Percentiles rank a stretch among this genome's conserved stretches.
Conservation (phyloP, 2,329 filamentous ascomycete species). For the Trichoderma asperellum region DNA sequence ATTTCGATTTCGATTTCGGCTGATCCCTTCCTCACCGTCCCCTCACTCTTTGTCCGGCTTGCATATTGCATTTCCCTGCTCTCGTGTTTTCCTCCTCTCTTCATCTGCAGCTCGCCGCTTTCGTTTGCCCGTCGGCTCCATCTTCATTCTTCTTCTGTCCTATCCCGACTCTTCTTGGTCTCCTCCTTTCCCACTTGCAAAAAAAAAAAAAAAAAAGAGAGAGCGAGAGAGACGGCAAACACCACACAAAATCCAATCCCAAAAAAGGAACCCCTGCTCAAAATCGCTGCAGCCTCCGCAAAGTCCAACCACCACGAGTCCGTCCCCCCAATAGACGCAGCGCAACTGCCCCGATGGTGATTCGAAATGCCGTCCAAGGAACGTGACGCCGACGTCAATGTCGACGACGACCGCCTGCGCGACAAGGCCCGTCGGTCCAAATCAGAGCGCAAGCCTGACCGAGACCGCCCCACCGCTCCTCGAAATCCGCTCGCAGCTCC, state of each 20-base stretch:
- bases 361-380: slow-evolving; percentile 48
- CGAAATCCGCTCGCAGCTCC: slow-evolving; percentile 49
- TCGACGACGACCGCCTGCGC: slow-evolving; percentile 45
- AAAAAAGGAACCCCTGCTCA: slow-evolving; percentile 15
- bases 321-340: background rate
- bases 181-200: background rate
- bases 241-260: background rate
- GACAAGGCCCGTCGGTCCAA: slow-evolving; percentile 48
- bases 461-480: slow-evolving; percentile 39
- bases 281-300: slow-evolving; percentile 5
- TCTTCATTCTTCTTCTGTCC: background rate
- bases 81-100: background rate
- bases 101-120: slow-evolving; percentile 16
- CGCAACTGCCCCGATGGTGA: slow-evolving; percentile 38
- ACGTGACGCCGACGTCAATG: slow-evolving; percentile 46
- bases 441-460: slow-evolving; percentile 44
- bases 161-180: background rate
- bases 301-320: background rate
- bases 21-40: slow-evolving; percentile 27
- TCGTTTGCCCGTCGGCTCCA: background rate
- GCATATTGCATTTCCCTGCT: slow-evolving; percentile 7
- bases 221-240: background rate
- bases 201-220: background rate
- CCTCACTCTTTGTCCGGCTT: slow-evolving; percentile 10
- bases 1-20: slow-evolving; percentile 9